Evolutionary conservation across 768 basidiomycete species (phyloP), one percentile per base, ranked within the genome.

Genomic region (Russula earlei): DNA sequence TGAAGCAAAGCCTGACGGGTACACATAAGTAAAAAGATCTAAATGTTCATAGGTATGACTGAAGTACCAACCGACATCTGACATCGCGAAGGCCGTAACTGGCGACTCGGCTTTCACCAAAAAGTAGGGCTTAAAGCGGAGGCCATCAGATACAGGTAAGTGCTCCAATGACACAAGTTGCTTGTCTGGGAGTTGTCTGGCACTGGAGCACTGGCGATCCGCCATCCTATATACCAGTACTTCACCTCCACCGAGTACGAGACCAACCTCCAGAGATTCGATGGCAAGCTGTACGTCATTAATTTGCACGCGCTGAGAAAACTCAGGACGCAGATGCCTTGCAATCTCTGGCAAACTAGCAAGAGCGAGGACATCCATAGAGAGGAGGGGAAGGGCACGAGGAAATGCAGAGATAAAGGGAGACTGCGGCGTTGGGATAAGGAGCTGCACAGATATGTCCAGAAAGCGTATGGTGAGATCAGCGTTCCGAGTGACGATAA

Each of bases 371-470:
- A 14, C 63, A 37, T 84, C 77, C 48, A 91, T 78, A 3, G 77
- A 82, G 24, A 91, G 74, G 17, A 76, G 72, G 5, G 77, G 75
- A 9, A 90, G 72, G 1, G 77, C 70, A n/a, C 75, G 73, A 0
- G 91, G 91, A 63, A 82, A 92, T 54, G 82, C 75, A 51, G 76
- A 72, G 24, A 76, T 69, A 1, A 90, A 67, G 4, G 84, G 79
- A 10, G 73, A 71, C 4, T 75, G 72, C 6, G 70, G 68, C 4
- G 71, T 64, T 44, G 70, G 69, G 34, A 79, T 70, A 3, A 90
- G 70, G 2, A 91, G 73, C 27, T 85, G 83, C 4, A 81, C 76
- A 52, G 87, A 89, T 40, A 84, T 68, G 67, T 95, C 91, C 61
- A 81, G 80, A 67, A 93, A 87, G 52, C 77, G 79, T 19, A 93